A percentile compares a stretch with the other conserved stretches of the same genome.
phyloP scores from a whole-genome alignment of 1,139 yeast species.

The Kodamaea ohmeri region DNA sequence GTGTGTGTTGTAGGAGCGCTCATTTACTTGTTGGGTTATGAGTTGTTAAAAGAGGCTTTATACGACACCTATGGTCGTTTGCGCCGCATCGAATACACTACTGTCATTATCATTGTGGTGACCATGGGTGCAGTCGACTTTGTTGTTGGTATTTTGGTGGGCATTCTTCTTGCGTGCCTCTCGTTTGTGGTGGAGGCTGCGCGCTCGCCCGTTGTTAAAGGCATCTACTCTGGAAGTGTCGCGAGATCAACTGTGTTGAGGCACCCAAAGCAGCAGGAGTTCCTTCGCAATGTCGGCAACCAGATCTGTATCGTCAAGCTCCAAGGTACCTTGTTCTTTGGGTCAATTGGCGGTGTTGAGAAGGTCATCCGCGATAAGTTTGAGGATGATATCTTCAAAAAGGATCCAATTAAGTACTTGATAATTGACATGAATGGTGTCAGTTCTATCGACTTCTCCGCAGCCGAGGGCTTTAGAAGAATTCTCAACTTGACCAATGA shows the following conservation, averaged over 20 bases:
- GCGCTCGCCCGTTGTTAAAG: constrained; percentile 75
- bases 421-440: constrained; percentile 85
- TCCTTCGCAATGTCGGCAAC: constrained; percentile 79
- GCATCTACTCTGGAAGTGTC: constrained; percentile 80
- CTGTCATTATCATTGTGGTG: constrained; percentile 78
- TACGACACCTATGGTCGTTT: constrained; percentile 82
- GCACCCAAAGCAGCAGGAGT: constrained; percentile 86
- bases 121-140: constrained; percentile 97
- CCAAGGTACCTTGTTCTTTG: constrained; percentile 88
- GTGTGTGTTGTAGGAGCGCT: constrained; percentile 93
- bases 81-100: constrained; percentile 72
- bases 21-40: constrained; percentile 87
- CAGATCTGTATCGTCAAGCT: constrained; percentile 86
- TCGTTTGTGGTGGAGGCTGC: constrained; percentile 92
- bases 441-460: constrained; percentile 83
- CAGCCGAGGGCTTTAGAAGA: constrained; percentile 93
- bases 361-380: constrained; percentile 64
- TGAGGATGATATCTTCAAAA: constrained; percentile 52
- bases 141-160: constrained; percentile 87
- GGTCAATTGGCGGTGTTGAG: constrained; percentile 92
- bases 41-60: constrained; percentile 79
- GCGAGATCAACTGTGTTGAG: constrained; percentile 92
- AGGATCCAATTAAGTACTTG: constrained; percentile 68
- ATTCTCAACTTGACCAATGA: constrained; percentile 75
- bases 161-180: constrained; percentile 86